Base-by-base conservation (phyloP, 192 early-diverging fungal genomes). In the Rhizophagus sp. region DNA sequence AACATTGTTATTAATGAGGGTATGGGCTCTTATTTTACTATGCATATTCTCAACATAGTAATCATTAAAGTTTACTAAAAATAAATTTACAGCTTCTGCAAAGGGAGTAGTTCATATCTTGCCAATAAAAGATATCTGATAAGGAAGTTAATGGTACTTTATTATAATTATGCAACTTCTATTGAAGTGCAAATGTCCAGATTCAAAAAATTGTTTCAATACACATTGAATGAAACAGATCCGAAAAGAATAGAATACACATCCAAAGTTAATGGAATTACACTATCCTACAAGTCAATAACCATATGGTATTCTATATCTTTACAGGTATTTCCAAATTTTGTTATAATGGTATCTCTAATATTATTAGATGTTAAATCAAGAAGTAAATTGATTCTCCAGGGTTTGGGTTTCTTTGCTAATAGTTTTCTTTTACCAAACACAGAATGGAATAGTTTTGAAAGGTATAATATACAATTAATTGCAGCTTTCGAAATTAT, bases 111-210 rank as follows among this genome's bases (percentile, higher is more conserved):
- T 62, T 34, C 17, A 12, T 75, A 62, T 63, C 34, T 4, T 75
- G 3, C 74, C 74, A 75, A 75, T 62, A 75, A 61, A 61, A 75
- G 0, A 75, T 19, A 24, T 75, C 57, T 62, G 52, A 62, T 8
- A 75, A 39, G 33, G 62, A 75, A 6, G 17, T 2, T 0, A 62
- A n/a, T n/a, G n/a, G n/a, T n/a, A n/a, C n/a, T n/a, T n/a, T n/a
- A n/a, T n/a, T n/a, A n/a, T n/a, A n/a, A n/a, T n/a, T n/a, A n/a
- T n/a, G n/a, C n/a, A n/a, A n/a, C n/a, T n/a, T n/a, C n/a, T n/a
- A n/a, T n/a, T n/a, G n/a, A n/a, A n/a, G n/a, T n/a, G n/a, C n/a
- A n/a, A n/a, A n/a, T n/a, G n/a, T n/a, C n/a, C n/a, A n/a, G n/a
- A n/a, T n/a, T n/a, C n/a, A n/a, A n/a, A n/a, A n/a, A n/a, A n/a